These are phyloP conservation scores for Cercophora samala DNA, from an alignment of 495 filamentous ascomycete species.

Conservation along the genomic window DNA sequence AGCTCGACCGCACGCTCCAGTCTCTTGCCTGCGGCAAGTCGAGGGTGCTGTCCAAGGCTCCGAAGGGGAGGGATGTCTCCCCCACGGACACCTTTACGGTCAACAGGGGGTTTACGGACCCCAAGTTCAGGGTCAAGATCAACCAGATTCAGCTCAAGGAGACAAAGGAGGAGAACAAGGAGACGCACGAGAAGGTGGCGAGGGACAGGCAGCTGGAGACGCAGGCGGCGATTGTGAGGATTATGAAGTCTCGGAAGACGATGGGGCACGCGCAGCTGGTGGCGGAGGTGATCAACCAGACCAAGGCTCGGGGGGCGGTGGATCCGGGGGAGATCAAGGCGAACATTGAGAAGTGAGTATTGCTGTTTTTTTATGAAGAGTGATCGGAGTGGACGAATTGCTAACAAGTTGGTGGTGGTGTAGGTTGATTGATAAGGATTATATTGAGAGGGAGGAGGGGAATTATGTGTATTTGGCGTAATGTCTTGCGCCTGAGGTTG, in stretches of 20 bases:
- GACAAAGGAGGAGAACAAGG: slow-evolving; percentile 81
- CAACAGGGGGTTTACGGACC: slow-evolving; percentile 71
- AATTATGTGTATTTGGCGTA: slow-evolving; percentile 80
- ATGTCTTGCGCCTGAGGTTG: too few species aligned
- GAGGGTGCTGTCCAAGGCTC: slow-evolving; percentile 81
- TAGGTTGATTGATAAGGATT: slow-evolving; percentile 93
- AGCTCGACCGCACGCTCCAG: slow-evolving; percentile 87
- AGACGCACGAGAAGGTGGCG: slow-evolving; percentile 83
- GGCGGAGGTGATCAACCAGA: slow-evolving; percentile 82
- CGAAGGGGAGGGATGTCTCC: slow-evolving; percentile 77
- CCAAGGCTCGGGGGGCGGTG: slow-evolving; percentile 75
- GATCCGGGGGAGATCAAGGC: slow-evolving; percentile 86
- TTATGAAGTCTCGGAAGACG: slow-evolving; percentile 93
- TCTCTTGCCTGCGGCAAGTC: slow-evolving; percentile 87
- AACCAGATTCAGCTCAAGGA: slow-evolving; percentile 97
- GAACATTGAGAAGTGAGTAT: slow-evolving; percentile 93
- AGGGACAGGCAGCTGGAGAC: slow-evolving; percentile 92
- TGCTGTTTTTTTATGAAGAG: slow-evolving; percentile 17
- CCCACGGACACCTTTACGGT: slow-evolving; percentile 74
- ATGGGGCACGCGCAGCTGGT: slow-evolving; percentile 81
- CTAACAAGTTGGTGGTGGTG: background rate
- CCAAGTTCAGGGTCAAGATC: slow-evolving; percentile 92
- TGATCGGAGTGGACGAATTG: background rate
- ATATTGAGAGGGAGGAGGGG: slow-evolving; percentile 81
- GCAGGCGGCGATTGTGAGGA: slow-evolving; percentile 92